These are phyloP conservation scores for Fusarium torulosum DNA, from an alignment of 2,329 filamentous ascomycete genomes.

Conservation along the genomic window DNA sequence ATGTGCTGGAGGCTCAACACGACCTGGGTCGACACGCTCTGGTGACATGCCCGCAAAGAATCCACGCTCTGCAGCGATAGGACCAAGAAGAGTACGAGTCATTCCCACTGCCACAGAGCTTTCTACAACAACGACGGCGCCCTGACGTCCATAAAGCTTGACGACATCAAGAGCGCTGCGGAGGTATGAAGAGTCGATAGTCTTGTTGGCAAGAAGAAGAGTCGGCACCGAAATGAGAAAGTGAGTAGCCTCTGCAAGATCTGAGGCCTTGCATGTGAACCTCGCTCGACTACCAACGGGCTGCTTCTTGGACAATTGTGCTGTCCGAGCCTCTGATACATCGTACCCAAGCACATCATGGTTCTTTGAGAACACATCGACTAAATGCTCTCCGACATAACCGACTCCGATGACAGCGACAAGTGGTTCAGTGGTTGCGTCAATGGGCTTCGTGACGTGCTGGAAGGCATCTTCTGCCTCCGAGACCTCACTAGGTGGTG, in stretches of 20 bases:
- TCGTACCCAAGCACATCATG: constrained; percentile 63
- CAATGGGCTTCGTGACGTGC: constrained; percentile 20
- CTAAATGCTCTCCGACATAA: constrained; percentile 65
- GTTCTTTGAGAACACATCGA: constrained; percentile 56
- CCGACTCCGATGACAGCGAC: constrained; percentile 66
- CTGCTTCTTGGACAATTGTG: constrained; percentile 51
- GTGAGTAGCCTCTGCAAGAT: constrained; percentile 60
- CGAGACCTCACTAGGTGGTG: constrained; percentile 51
- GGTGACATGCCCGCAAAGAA: constrained; percentile 65
- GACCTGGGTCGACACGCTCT: constrained; percentile 66
- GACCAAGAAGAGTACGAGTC: constrained; percentile 63
- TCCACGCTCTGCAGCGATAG: constrained; percentile 57
- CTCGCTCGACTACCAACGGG: constrained; percentile 47
- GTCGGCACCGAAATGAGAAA: constrained; percentile 68
- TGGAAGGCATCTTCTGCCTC: constrained; percentile 43
- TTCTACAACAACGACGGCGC: constrained; percentile 64
- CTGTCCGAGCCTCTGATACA: constrained; percentile 57
- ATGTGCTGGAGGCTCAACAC: constrained; percentile 55
- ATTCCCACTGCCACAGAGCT: constrained; percentile 67
- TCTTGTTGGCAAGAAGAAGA: constrained; percentile 60
- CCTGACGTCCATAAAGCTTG: constrained; percentile 56
- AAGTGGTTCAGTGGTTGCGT: constrained; percentile 46
- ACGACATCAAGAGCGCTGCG: constrained; percentile 59
- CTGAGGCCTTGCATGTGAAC: constrained; percentile 55
- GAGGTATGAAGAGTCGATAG: constrained; percentile 62